phyloP scores from a whole-genome alignment of 768 basidiomycete species.

The Epithele typhae region DNA sequence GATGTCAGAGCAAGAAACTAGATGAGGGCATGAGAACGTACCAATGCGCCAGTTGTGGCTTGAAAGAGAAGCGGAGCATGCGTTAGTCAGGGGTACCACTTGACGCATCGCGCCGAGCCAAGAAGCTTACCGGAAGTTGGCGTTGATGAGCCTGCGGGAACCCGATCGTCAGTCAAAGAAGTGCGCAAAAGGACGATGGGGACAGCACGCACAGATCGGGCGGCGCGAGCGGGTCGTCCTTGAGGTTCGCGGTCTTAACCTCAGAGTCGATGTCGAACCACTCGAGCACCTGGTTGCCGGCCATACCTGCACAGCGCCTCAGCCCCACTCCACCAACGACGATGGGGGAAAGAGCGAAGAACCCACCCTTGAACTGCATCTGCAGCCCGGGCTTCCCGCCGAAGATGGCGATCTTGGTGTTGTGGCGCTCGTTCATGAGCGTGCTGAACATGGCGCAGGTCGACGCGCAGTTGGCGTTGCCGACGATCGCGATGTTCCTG shows the following conservation, averaged over 20 bases:
- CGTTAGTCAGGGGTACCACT: not conserved
- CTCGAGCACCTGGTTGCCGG: slow-evolving; percentile 60
- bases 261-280: slow-evolving; percentile 58
- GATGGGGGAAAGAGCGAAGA: not conserved
- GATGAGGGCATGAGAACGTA: slow-evolving; percentile 31
- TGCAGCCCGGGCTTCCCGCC: slow-evolving; percentile 50
- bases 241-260: slow-evolving; percentile 45
- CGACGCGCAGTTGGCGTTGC: slow-evolving; percentile 43
- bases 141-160: slow-evolving; percentile 30
- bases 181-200: not conserved
- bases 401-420: slow-evolving; percentile 49
- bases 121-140: slow-evolving; percentile 41
- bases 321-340: slow-evolving; percentile 1
- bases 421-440: slow-evolving; percentile 53
- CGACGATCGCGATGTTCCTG: slow-evolving; percentile 25
- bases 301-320: slow-evolving; percentile 33
- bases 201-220: slow-evolving; percentile 31
- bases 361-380: slow-evolving; percentile 44
- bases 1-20: too few relatives aligned
- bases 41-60: slow-evolving; percentile 33
- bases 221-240: slow-evolving; percentile 33
- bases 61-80: too few relatives aligned
- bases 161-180: slow-evolving; percentile 1
- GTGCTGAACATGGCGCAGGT: slow-evolving; percentile 64
- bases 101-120: slow-evolving; percentile 27